Evolutionary conservation across 345 rosid genomes (phyloP).

Genomic region (Melaleuca alternifolia): DNA sequence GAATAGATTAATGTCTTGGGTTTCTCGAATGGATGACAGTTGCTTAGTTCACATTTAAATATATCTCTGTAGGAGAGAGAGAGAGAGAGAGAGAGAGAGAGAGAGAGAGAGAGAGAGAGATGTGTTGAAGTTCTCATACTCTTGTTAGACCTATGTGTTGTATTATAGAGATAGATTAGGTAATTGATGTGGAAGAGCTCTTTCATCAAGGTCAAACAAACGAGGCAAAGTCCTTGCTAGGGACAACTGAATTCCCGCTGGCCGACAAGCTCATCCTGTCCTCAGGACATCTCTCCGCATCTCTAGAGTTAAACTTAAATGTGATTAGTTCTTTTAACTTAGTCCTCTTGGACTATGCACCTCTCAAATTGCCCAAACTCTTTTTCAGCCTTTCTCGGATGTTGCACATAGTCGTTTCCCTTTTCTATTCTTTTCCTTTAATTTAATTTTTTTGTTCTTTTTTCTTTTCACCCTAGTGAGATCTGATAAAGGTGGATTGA

Average conservation of each 20-base stretch:
- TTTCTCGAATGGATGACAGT: not conserved
- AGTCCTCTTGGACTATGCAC: not conserved
- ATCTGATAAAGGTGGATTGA: not conserved
- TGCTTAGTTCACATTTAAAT: not conserved
- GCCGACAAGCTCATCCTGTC: conserved; percentile 6
- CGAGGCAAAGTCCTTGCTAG: not conserved
- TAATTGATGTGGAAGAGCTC: not conserved
- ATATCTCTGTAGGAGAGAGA: not conserved
- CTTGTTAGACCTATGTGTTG: not conserved
- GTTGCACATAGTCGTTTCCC: not conserved
- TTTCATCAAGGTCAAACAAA: not conserved
- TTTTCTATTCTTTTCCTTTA: not conserved
- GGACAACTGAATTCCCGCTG: conserved; percentile 5
- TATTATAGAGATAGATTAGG: not conserved
- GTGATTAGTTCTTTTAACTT: not conserved
- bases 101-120: not conserved
- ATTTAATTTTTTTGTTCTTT: not conserved
- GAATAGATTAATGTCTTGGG: not conserved
- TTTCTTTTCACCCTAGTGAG: not conserved
- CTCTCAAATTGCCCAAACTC: not conserved
- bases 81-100: not conserved
- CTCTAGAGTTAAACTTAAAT: not conserved
- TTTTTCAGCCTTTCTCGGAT: not conserved
- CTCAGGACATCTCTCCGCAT: conserved; percentile 1
- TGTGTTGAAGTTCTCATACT: not conserved